A percentile compares a stretch with the other conserved stretches of the same genome.
These are phyloP conservation scores for Boletus huronensis DNA, from an alignment of 768 basidiomycete species.

Conservation along the genomic window DNA sequence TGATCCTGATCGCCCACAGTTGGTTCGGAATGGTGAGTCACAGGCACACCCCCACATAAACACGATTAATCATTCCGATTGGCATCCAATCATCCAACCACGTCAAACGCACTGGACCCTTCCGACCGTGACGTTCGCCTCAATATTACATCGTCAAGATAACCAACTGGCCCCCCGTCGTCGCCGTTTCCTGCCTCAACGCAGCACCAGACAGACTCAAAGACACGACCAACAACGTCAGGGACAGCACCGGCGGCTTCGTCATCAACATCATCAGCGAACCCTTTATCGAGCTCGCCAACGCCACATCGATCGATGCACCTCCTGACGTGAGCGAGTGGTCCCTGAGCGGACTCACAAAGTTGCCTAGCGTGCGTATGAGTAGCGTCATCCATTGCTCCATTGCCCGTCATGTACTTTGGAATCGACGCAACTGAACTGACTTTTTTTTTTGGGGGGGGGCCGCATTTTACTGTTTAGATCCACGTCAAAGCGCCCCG, in stretches of 20 bases:
- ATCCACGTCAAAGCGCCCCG: conserved; percentile 36
- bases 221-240: conserved; percentile 44
- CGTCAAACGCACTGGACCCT: neutral
- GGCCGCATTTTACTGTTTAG: conserved; percentile 20
- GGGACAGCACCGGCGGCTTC: conserved; percentile 41
- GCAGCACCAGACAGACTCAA: conserved; percentile 21
- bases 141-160: conserved; percentile 7
- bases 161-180: conserved; percentile 28
- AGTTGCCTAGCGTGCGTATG: conserved; percentile 7
- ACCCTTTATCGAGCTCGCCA: conserved; percentile 39
- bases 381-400: neutral
- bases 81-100: neutral
- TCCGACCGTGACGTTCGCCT: neutral
- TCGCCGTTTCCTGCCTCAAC: conserved; percentile 35
- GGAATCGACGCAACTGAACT: neutral
- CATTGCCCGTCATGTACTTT: neutral
- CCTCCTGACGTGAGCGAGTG: conserved; percentile 39
- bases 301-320: conserved; percentile 36
- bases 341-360: conserved; percentile 33
- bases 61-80: neutral
- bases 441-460: neutral
- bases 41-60: neutral
- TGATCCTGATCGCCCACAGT: neutral
- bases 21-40: conserved; percentile 28
- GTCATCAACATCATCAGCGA: conserved; percentile 56